A percentile compares a stretch with the other conserved stretches of the same genome.
phyloP scores from a whole-genome alignment of 192 early-diverging fungal species.

The Endogone sp. region DNA sequence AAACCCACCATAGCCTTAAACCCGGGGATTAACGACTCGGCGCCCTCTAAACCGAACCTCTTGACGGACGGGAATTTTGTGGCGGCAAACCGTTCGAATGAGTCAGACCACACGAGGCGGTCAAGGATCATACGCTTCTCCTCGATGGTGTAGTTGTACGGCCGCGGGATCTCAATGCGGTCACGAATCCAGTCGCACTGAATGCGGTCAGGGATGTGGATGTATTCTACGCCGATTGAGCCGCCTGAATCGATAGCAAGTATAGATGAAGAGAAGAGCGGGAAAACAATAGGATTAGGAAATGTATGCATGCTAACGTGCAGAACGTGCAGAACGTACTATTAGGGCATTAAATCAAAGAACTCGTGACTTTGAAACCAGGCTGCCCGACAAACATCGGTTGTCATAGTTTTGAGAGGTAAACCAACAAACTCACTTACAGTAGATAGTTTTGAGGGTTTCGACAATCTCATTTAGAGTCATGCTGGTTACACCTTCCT shows the following conservation, averaged over 20 bases:
- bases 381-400: no score
- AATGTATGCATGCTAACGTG: neutral
- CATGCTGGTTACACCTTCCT: constrained; percentile 63
- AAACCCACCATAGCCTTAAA: constrained; percentile 89
- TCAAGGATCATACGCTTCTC: constrained; percentile 92
- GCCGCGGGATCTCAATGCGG: constrained; percentile 86
- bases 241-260: constrained; percentile 64
- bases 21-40: constrained; percentile 95
- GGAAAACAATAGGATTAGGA: neutral
- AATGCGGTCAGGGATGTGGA: constrained; percentile 93
- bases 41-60: constrained; percentile 97
- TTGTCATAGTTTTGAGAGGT: no score
- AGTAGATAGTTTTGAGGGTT: constrained; percentile 81
- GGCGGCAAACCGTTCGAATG: constrained; percentile 94
- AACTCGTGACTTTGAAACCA: neutral
- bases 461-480: constrained; percentile 91
- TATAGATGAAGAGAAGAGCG: constrained; percentile 8
- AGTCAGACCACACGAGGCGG: constrained; percentile 95
- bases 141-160: constrained; percentile 84
- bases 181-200: constrained; percentile 97
- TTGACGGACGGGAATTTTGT: constrained; percentile 97
- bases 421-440: constrained; percentile 38
- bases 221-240: constrained; percentile 96
- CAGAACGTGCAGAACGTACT: constrained; percentile 16
- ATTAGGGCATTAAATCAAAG: no score